Evolutionary conservation across 1,284 basidiomycete genomes (phyloP), one percentile per base, ranked within the genome.

Genomic region (Ganoderma resinaceum): DNA sequence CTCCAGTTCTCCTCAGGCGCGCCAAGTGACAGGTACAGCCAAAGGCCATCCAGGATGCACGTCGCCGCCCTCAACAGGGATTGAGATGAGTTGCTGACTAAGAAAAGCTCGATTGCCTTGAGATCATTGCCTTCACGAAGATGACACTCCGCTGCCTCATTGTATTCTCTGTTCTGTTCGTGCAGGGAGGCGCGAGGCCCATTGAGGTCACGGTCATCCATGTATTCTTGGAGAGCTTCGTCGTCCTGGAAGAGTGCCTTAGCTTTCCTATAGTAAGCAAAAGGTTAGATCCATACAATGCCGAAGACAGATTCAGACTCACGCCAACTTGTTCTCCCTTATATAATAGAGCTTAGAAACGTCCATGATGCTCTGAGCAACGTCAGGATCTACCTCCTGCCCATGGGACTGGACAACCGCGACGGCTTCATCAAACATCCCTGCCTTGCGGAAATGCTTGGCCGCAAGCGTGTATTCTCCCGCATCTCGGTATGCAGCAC

Each of bases 101-200:
- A 72, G 59, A 89, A 79, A 2, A 85, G 75, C 7, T 72, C 71
- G 46, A 90, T 85, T 0, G 88, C 91, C 29, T 86, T 80, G 2
- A 84, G 46, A 1, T 75, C 76, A 1, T 83, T 81, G 23, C 89
- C 88, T 76, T 89, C 85, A 0, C 75, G 74, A 2, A 89, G 74
- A 71, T 88, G 84, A 31, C 89, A 76, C 20, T 87, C 81, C 0
- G 89, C 90, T 0, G 90, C 90, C 37, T 91, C 87, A 0, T 74
- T 65, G 57, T 78, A 81, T 68, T 82, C 78, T 7, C 83, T 84
- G 2, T 82, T 78, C 5, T 80, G 75, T 59, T 84, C 81, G 18
- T 91, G 80, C 7, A 91, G 73, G 0, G 76, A 75, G 0, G 85
- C 86, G 20, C 81, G 84, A 20, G 86, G 83, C 14, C 83, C 73